Evolutionary conservation across 345 rosid genomes (phyloP).

Genomic region (Eucalyptus fibrosa): DNA sequence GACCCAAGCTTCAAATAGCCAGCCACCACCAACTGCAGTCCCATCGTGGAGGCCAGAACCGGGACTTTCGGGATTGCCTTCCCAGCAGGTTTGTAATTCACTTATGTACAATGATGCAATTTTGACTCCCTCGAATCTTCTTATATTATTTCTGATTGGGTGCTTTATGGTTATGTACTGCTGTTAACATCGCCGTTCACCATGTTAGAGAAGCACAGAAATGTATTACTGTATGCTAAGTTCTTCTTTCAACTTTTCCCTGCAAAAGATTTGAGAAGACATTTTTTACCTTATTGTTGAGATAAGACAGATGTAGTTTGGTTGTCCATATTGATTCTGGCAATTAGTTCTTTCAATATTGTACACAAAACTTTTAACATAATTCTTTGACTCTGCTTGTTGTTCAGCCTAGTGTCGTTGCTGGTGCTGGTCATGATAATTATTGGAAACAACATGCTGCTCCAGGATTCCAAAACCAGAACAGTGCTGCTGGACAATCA

Average conservation of each 20-base stretch:
- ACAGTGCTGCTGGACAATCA: slow-evolving; percentile 43
- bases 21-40: slow-evolving; percentile 32
- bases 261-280: background rate
- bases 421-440: slow-evolving; percentile 48
- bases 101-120: background rate
- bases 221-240: background rate
- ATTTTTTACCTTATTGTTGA: background rate
- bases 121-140: background rate
- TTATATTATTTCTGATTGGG: background rate
- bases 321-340: background rate
- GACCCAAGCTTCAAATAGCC: slow-evolving; percentile 31
- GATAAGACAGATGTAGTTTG: background rate
- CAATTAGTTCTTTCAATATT: background rate
- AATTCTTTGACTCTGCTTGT: slow-evolving; percentile 2
- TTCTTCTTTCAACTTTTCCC: background rate
- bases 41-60: slow-evolving; percentile 66
- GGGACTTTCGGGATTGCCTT: slow-evolving; percentile 35
- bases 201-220: background rate
- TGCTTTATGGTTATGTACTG: background rate
- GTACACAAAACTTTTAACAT: background rate
- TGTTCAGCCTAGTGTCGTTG: slow-evolving; percentile 54
- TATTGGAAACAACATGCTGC: slow-evolving; percentile 53
- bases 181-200: background rate
- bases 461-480: slow-evolving; percentile 47
- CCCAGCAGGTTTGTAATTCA: slow-evolving; percentile 53